A percentile compares a stretch with the other conserved stretches of the same genome.
phyloP scores from a whole-genome alignment of 768 basidiomycete species.

The Tulasnella sp. region DNA sequence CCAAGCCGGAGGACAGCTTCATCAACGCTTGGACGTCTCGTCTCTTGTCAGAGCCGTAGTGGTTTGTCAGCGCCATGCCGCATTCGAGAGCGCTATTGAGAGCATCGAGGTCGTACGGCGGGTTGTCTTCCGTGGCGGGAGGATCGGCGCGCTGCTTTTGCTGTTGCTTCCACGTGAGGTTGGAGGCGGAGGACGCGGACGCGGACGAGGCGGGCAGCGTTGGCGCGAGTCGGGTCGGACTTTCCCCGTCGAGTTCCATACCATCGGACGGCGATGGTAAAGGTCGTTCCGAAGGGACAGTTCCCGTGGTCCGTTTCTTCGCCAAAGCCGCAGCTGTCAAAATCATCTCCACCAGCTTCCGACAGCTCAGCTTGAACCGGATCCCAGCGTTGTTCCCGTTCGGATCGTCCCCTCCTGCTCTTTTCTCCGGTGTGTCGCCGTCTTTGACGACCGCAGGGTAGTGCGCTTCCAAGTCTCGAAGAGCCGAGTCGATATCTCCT shows the following conservation, averaged over 20 bases:
- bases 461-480: constrained; percentile 41
- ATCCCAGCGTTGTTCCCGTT: constrained; percentile 57
- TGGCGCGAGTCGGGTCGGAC: not conserved
- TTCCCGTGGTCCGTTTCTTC: not conserved
- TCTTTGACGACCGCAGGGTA: constrained; percentile 46
- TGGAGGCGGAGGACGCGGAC: not conserved
- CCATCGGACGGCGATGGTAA: not conserved
- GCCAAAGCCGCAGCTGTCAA: constrained; percentile 40
- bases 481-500: constrained; percentile 62
- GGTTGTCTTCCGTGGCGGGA: not conserved
- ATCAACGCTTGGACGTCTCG: constrained; percentile 54
- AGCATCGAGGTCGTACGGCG: constrained; percentile 37
- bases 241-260: constrained; percentile 8
- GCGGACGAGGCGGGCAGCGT: not conserved
- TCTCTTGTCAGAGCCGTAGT: constrained; percentile 53
- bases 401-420: not conserved
- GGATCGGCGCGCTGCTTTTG: constrained; percentile 4
- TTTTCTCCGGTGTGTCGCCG: not conserved
- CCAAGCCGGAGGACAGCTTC: constrained; percentile 64
- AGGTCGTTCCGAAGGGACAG: not conserved
- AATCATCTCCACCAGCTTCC: constrained; percentile 77
- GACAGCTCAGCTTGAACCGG: constrained; percentile 70
- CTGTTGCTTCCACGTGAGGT: constrained; percentile 6
- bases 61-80: constrained; percentile 56
- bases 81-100: constrained; percentile 59